Evolutionary conservation across 2,329 filamentous ascomycete genomes (phyloP).

Genomic region (Pseudogymnoascus sp.): DNA sequence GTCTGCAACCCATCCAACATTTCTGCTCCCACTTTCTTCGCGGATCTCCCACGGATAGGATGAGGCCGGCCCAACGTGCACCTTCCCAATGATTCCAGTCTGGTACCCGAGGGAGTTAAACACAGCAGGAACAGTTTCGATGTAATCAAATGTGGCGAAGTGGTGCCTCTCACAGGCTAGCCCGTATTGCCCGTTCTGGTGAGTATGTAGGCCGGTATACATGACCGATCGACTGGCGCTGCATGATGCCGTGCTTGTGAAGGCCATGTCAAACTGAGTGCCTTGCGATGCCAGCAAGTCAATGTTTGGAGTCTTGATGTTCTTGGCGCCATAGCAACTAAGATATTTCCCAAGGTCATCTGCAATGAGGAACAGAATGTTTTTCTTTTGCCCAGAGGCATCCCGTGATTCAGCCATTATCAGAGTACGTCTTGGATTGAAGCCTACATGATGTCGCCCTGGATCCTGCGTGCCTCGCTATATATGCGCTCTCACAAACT

Average conservation of each 20-base stretch:
- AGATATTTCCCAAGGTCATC: constrained; percentile 37
- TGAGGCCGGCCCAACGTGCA: constrained; percentile 38
- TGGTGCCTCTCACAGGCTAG: constrained; percentile 33
- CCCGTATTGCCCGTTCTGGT: constrained; percentile 43
- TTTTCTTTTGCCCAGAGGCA: constrained; percentile 18
- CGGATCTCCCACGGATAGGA: constrained; percentile 37
- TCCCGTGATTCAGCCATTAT: neutral
- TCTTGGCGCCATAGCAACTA: constrained; percentile 30
- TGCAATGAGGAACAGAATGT: constrained; percentile 36
- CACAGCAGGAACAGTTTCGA: constrained; percentile 35
- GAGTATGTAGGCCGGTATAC: constrained; percentile 43
- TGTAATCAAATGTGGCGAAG: constrained; percentile 38
- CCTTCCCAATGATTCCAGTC: constrained; percentile 42
- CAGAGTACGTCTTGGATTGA: neutral
- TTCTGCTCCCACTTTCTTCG: constrained; percentile 36
- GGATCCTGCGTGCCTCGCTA: neutral
- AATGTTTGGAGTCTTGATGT: constrained; percentile 35
- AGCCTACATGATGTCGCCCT: neutral
- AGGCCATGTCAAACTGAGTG: constrained; percentile 34
- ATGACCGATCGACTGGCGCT: constrained; percentile 40
- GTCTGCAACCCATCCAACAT: constrained; percentile 37
- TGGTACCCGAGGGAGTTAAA: constrained; percentile 36
- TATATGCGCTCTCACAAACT: neutral
- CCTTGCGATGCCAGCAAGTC: constrained; percentile 34
- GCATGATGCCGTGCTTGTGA: constrained; percentile 42